phyloP scores from a whole-genome alignment of 129 eudicot genomes.

The Daucus carota region DH1_v3.0 NC_030387.2:12194501-12195000 shows the following conservation, averaged over 20 bases:
- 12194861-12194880: neutral
- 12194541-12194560: neutral
- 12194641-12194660: neutral
- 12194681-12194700: neutral
- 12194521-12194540: neutral
- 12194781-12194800: neutral
- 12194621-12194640: neutral
- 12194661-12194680: too few species aligned
- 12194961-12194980: neutral
- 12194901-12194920: neutral
- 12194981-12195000: neutral
- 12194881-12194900: neutral
- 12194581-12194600: neutral
- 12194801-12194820: neutral
- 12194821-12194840: neutral
- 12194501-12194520: neutral
- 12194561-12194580: neutral
- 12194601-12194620: neutral
- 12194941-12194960: neutral
- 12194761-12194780: neutral
- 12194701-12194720: neutral
- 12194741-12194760: neutral
- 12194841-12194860: neutral
- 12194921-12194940: neutral
- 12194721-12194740: neutral